Base-by-base conservation (phyloP, 192 early-diverging fungal species). In the Linnemannia exigua region DNA sequence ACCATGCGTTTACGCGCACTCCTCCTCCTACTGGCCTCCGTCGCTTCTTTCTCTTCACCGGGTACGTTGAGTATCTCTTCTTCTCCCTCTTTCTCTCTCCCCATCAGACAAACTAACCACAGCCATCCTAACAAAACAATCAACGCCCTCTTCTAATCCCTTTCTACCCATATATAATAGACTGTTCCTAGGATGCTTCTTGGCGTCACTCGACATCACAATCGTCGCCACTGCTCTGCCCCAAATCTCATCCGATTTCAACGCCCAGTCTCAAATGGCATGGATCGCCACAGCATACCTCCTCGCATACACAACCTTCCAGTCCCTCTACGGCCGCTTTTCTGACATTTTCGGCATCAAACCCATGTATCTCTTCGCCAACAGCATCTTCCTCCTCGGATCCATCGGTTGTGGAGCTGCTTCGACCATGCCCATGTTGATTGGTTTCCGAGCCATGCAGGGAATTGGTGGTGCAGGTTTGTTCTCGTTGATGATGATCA, bases 251-350 rank as follows among this genome's bases (percentile, higher is more conserved):
- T 79, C 88, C 36, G 93, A 97, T 38, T 95, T 98, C 54, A 76
- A 89, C 8, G 88, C 91, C 15, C 88, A 94, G 35, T 90, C 90
- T 50, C 85, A 90, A 67, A 92, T 96, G 66, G 87, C 94, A 17
- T 99, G 98, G 98, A 92, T 99, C 51, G 94, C 94, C 17, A 94
- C 91, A 22, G 88, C 91, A 35, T 97, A 96, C 71, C 89, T 97
- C 12, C 87, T 96, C 47, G 89, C 91, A 31, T 75, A 89, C 50
- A 95, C 95, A 0, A 91, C 96, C 14, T 89, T 95, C 74, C 90
- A 94, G 71, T 94, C 95, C 38, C 74, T 95, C 2, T 98, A 97
- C 87, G 97, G 96, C 12, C 94, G 93, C 72, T 79, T 97, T 37
- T 90, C 94, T 47, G 95, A 97, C 77, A 93, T 97, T 37, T 88